phyloP scores from a whole-genome alignment of 108 stramenopile species.

The Nannochloropsis granulata region DNA sequence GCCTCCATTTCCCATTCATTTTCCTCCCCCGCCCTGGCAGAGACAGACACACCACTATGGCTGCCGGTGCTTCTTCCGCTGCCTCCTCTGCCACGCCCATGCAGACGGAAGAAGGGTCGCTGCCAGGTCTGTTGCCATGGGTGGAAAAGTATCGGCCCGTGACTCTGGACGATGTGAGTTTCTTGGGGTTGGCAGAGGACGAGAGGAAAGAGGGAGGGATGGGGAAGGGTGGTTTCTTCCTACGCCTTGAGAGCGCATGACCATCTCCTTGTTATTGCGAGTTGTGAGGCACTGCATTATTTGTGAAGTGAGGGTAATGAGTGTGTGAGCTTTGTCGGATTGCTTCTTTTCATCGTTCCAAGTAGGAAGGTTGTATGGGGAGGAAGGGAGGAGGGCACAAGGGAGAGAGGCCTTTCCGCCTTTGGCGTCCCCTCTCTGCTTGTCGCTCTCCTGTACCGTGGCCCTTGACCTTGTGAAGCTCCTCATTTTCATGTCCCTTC shows the following conservation, averaged over 20 bases:
- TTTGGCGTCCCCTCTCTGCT: no score
- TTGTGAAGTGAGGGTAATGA: no score
- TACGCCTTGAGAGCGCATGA: neutral
- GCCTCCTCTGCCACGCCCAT: neutral
- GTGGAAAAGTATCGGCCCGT: conserved; percentile 84
- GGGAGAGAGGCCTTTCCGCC: no score
- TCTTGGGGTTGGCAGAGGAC: no score
- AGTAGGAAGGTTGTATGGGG: neutral
- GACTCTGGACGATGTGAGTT: conserved; percentile 32
- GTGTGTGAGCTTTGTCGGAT: neutral
- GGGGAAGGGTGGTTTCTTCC: neutral
- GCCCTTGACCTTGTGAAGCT: no score
- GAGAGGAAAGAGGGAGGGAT: no score
- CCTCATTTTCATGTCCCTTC: no score
- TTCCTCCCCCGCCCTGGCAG: no score
- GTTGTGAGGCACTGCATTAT: neutral
- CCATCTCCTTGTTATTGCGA: conserved; percentile 16
- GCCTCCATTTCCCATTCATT: no score
- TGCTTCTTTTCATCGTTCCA: neutral
- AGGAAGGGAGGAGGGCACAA: no score
- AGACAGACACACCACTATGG: no score
- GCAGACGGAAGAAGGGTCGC: neutral
- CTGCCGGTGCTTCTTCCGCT: neutral
- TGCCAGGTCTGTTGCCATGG: conserved; percentile 53
- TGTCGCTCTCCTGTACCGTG: no score